Percentiles rank a stretch among this genome's conserved stretches.
These are phyloP conservation scores for Hypholoma fasciculare DNA, from an alignment of 768 basidiomycete genomes.

Conservation along the genomic window DNA sequence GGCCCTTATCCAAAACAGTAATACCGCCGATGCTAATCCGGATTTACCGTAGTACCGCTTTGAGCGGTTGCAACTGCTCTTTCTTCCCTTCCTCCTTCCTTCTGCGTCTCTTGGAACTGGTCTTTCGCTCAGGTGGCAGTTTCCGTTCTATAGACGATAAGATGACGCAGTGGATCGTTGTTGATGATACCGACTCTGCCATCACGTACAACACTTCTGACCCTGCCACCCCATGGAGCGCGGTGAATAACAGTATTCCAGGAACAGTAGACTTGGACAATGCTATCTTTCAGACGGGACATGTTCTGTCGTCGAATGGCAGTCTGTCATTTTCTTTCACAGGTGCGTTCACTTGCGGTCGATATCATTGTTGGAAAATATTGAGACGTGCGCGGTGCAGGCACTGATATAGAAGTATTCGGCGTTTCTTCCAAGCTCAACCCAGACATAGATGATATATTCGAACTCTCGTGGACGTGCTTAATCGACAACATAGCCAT, in stretches of 20 bases:
- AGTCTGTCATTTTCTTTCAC: constrained; percentile 2
- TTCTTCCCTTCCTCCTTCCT: not conserved
- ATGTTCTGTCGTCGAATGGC: constrained; percentile 3
- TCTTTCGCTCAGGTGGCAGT: not conserved
- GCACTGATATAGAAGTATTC: not conserved
- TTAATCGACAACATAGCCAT: not conserved
- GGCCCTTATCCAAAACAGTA: no score
- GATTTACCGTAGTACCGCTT: not conserved
- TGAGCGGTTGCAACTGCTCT: not conserved
- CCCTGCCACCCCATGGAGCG: not conserved
- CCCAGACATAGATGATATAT: not conserved
- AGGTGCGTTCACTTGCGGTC: not conserved
- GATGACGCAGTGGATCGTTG: constrained; percentile 1
- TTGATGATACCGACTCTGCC: not conserved
- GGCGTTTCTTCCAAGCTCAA: constrained; percentile 2
- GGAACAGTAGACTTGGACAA: not conserved
- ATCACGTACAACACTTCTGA: not conserved
- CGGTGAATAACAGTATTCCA: not conserved
- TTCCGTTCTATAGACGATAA: not conserved
- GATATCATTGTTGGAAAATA: not conserved
- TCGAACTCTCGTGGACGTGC: constrained; percentile 2
- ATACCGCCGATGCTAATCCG: no score
- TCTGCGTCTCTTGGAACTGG: not conserved
- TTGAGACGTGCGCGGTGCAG: not conserved
- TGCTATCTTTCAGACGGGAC: constrained; percentile 1